These are phyloP conservation scores for Colletotrichum tanaceti DNA, from an alignment of 2,329 filamentous ascomycete species.

Conservation along the genomic window DNA sequence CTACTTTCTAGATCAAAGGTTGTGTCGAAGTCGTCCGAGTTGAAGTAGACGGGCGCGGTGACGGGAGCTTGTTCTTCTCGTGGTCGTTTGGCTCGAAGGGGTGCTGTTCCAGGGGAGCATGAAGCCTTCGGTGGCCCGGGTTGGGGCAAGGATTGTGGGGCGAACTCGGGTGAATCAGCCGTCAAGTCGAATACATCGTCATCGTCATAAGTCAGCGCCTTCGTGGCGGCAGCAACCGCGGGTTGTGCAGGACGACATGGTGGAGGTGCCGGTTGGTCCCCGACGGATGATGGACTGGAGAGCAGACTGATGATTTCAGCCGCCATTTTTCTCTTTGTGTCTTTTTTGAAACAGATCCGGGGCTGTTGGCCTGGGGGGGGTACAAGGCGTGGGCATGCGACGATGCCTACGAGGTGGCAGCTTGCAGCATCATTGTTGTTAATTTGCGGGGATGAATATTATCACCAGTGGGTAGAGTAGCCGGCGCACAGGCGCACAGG, in stretches of 20 bases:
- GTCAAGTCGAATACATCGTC: constrained; percentile 43
- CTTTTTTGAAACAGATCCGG: background rate
- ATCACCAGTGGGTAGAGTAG: background rate
- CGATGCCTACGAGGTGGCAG: background rate
- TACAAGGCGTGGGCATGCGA: background rate
- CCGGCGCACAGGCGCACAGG: background rate
- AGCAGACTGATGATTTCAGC: constrained; percentile 52
- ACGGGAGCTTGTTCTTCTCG: constrained; percentile 11
- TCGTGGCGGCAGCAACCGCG: background rate
- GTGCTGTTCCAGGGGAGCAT: background rate
- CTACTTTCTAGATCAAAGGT: constrained; percentile 51
- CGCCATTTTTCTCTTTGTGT: constrained; percentile 44
- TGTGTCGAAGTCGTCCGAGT: constrained; percentile 57
- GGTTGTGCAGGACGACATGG: constrained; percentile 5
- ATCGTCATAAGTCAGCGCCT: constrained; percentile 7
- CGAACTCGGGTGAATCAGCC: constrained; percentile 8
- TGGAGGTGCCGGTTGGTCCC: constrained; percentile 17
- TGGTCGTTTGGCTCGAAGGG: constrained; percentile 18
- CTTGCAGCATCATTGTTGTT: constrained; percentile 1
- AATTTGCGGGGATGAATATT: background rate
- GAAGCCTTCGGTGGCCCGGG: background rate
- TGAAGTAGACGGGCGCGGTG: constrained; percentile 46
- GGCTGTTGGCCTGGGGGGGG: background rate
- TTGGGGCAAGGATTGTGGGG: background rate
- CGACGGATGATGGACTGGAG: constrained; percentile 47